Conservation (phyloP, 495 filamentous ascomycete species). For the Penicillium bovifimosum region DNA sequence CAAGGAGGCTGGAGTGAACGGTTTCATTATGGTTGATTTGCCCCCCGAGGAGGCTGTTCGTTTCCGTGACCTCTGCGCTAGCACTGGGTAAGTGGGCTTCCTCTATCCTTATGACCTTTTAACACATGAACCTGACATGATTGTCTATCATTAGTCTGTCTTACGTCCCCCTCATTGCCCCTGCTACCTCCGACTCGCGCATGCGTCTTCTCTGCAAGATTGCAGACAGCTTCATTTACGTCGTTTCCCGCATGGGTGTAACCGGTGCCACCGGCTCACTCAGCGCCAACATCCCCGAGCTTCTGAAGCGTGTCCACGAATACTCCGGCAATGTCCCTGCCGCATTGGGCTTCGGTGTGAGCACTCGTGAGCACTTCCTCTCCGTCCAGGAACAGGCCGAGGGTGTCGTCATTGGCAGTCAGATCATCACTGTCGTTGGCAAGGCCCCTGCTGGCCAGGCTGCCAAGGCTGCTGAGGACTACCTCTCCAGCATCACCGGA, state of each 20-base stretch:
- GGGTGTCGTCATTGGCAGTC: constrained; percentile 95
- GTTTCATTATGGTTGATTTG: constrained; percentile 95
- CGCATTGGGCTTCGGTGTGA: constrained; percentile 92
- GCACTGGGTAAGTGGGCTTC: constrained; percentile 53
- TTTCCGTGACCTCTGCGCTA: constrained; percentile 80
- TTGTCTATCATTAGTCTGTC: constrained; percentile 55
- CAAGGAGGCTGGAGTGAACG: constrained; percentile 81
- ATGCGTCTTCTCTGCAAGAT: constrained; percentile 96
- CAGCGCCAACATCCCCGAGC: constrained; percentile 69
- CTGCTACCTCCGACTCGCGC: constrained; percentile 82
- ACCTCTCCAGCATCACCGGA: constrained; percentile 78
- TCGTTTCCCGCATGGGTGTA: constrained; percentile 95
- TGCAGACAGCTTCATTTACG: constrained; percentile 98
- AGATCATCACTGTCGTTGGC: constrained; percentile 77
- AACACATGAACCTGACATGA: background rate
- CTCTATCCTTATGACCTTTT: background rate
- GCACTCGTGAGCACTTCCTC: constrained; percentile 89
- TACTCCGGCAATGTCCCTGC: constrained; percentile 87
- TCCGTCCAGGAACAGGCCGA: constrained; percentile 79
- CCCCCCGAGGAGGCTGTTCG: constrained; percentile 94
- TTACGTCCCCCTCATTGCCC: constrained; percentile 92
- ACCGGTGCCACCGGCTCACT: constrained; percentile 84
- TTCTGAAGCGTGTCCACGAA: constrained; percentile 80
- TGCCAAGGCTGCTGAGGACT: constrained; percentile 74
- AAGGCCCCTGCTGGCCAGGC: constrained; percentile 64